These are phyloP conservation scores for Cyamopsis tetragonoloba DNA, from an alignment of 306 rosid genomes.

Conservation along the genomic window DNA sequence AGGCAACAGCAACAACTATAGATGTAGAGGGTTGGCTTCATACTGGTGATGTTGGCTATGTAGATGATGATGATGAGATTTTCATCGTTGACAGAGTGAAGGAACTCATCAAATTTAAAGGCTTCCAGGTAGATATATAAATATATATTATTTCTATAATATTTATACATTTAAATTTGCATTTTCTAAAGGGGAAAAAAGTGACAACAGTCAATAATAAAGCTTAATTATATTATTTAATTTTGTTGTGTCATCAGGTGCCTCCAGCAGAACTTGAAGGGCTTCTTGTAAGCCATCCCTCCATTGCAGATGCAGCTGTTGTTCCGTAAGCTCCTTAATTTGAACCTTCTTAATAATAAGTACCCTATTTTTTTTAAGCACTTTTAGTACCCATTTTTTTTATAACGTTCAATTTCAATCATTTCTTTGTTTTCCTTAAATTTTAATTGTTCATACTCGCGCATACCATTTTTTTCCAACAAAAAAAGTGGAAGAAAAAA, in stretches of 20 bases:
- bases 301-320: slow-evolving; percentile 86
- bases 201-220: background rate
- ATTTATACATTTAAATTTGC: background rate
- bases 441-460: too few relatives aligned
- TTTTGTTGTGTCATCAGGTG: slow-evolving; percentile 47
- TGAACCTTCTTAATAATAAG: too few relatives aligned
- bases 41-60: slow-evolving; percentile 80
- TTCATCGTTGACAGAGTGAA: slow-evolving; percentile 86
- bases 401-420: too few relatives aligned
- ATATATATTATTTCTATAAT: too few relatives aligned
- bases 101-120: slow-evolving; percentile 90
- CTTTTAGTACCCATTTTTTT: too few relatives aligned
- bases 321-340: slow-evolving; percentile 66
- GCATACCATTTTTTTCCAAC: too few relatives aligned
- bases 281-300: slow-evolving; percentile 71
- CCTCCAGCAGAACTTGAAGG: slow-evolving; percentile 94
- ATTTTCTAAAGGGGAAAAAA: background rate
- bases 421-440: too few relatives aligned
- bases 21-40: slow-evolving; percentile 89
- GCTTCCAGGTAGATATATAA: slow-evolving; percentile 62
- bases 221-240: background rate
- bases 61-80: slow-evolving; percentile 72
- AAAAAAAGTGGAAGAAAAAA: too few relatives aligned
- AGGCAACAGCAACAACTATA: slow-evolving; percentile 60
- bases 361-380: too few relatives aligned